phyloP scores from a whole-genome alignment of 176 grass and related monocot species.

The Oryza glumipatula region DNA sequence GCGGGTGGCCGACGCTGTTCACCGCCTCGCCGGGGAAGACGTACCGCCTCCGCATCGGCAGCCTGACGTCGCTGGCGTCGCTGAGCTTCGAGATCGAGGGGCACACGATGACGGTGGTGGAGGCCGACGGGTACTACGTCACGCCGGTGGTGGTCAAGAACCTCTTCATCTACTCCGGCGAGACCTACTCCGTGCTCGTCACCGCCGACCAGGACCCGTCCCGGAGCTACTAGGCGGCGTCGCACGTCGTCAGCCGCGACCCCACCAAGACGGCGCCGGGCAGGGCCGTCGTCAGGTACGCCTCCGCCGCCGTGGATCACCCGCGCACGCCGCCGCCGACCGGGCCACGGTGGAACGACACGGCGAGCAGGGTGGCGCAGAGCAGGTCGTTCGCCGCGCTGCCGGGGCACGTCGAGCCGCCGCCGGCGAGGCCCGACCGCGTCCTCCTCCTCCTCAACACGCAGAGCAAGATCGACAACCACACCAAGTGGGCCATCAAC shows the following conservation, averaged over 20 bases:
- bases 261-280: constrained; percentile 41
- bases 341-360: constrained; percentile 64
- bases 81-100: constrained; percentile 79
- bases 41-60: constrained; percentile 71
- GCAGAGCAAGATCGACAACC: constrained; percentile 43
- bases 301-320: no score
- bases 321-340: constrained; percentile 32
- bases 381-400: constrained; percentile 46
- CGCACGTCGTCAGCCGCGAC: constrained; percentile 53
- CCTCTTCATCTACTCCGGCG: constrained; percentile 78
- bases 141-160: constrained; percentile 46
- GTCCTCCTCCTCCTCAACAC: constrained; percentile 66
- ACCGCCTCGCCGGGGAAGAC: constrained; percentile 63
- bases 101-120: constrained; percentile 65
- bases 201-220: constrained; percentile 64
- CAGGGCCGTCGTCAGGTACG: constrained; percentile 63
- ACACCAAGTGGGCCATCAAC: constrained; percentile 63
- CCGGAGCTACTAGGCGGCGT: constrained; percentile 61
- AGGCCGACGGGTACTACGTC: constrained; percentile 73
- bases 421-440: constrained; percentile 47
- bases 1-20: constrained; percentile 43
- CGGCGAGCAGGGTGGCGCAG: constrained; percentile 41
- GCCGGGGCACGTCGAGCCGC: constrained; percentile 32
- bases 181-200: constrained; percentile 76
- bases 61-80: constrained; percentile 67